Evolutionary conservation across 192 early-diverging fungal species (phyloP).

Genomic region (Rhizophagus sp.): DNA sequence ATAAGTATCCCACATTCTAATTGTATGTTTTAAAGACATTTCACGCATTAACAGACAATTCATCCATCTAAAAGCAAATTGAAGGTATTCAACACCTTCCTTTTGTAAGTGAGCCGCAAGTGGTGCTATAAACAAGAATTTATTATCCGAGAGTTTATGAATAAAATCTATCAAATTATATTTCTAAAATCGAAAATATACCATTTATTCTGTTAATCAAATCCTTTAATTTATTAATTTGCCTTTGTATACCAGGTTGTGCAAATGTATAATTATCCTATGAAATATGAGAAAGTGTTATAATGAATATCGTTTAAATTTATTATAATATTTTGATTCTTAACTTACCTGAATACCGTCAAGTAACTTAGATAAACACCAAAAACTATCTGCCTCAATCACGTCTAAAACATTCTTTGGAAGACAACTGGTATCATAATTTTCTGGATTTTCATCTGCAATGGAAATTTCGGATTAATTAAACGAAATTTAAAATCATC

Average conservation of each 20-base stretch:
- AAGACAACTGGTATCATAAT: slow-evolving; percentile 50
- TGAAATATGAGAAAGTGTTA: not conserved
- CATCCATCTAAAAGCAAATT: slow-evolving; percentile 99
- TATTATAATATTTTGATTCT: not conserved
- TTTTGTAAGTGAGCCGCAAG: slow-evolving; percentile 80
- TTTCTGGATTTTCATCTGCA: slow-evolving; percentile 56
- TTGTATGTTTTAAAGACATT: slow-evolving; percentile 78
- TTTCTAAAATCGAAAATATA: slow-evolving; percentile 30
- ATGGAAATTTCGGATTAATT: slow-evolving; percentile 2
- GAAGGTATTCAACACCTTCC: slow-evolving; percentile 95
- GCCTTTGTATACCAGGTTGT: slow-evolving; percentile 95
- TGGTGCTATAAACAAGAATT: slow-evolving; percentile 48
- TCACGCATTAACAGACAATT: slow-evolving; percentile 99
- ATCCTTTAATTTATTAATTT: slow-evolving; percentile 86
- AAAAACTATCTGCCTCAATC: slow-evolving; percentile 95
- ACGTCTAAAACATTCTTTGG: slow-evolving; percentile 59
- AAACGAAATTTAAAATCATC: not conserved
- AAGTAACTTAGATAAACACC: slow-evolving; percentile 93
- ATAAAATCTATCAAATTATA: not conserved
- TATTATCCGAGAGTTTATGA: not conserved
- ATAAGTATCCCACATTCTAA: slow-evolving; percentile 99
- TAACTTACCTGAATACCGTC: slow-evolving; percentile 88
- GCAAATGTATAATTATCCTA: slow-evolving; percentile 97
- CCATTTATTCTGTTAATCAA: slow-evolving; percentile 91
- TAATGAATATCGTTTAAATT: not conserved